Percentiles rank a stretch among this genome's conserved stretches.
Conservation (phyloP, 2,329 filamentous ascomycete species). For the Aspergillus pseudoglaucus region DNA sequence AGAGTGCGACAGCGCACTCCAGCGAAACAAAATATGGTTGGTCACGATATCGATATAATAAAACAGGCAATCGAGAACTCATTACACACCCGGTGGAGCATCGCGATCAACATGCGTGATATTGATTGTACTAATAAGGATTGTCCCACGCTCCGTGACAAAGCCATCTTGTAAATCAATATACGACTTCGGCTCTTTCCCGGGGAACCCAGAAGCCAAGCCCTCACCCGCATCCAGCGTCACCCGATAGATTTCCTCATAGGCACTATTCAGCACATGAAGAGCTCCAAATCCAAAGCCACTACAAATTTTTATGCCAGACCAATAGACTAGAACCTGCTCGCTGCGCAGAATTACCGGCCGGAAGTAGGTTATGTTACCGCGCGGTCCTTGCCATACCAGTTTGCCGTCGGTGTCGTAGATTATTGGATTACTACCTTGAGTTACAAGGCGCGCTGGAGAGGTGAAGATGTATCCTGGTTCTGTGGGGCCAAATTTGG, state of each 20-base stretch:
- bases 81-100: slow-evolving; percentile 15
- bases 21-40: slow-evolving; percentile 18
- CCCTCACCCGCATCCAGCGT: slow-evolving; percentile 7
- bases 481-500: slow-evolving; percentile 17
- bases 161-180: slow-evolving; percentile 20
- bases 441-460: slow-evolving; percentile 1
- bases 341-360: slow-evolving; percentile 15
- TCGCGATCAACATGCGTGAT: slow-evolving; percentile 18
- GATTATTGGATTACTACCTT: slow-evolving; percentile 11
- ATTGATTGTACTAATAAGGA: slow-evolving; percentile 17
- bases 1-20: slow-evolving; percentile 19
- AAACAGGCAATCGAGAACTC: slow-evolving; percentile 21
- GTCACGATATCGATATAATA: slow-evolving; percentile 22
- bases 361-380: slow-evolving; percentile 10
- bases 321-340: slow-evolving; percentile 22
- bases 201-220: slow-evolving; percentile 9
- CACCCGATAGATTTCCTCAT: slow-evolving; percentile 17
- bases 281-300: slow-evolving; percentile 15
- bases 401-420: slow-evolving; percentile 20
- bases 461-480: slow-evolving; percentile 19
- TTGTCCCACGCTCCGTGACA: slow-evolving; percentile 15
- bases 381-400: slow-evolving; percentile 17
- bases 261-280: slow-evolving; percentile 16
- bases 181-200: slow-evolving; percentile 11
- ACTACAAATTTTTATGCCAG: slow-evolving; percentile 8